Evolutionary conservation across 2,329 filamentous ascomycete genomes (phyloP).

Genomic region (Ophiostoma pallidulum): DNA sequence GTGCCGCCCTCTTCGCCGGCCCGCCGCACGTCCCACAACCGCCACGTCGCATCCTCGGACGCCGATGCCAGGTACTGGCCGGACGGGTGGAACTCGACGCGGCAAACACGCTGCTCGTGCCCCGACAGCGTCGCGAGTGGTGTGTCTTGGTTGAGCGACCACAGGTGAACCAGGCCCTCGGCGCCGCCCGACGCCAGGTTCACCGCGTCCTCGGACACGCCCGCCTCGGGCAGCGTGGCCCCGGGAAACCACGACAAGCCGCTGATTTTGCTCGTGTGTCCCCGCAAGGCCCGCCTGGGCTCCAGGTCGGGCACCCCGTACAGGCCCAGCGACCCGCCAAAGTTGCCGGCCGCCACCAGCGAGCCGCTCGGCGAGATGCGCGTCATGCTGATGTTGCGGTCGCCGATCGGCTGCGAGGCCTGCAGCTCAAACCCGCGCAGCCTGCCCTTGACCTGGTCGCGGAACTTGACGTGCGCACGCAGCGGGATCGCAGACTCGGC

Average conservation of each 20-base stretch:
- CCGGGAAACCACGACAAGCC: constrained; percentile 86
- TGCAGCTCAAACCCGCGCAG: constrained; percentile 80
- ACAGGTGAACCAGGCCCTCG: constrained; percentile 79
- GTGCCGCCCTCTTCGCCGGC: constrained; percentile 49
- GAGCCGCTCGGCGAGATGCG: constrained; percentile 81
- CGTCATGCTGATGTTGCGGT: constrained; percentile 84
- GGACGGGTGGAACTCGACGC: constrained; percentile 90
- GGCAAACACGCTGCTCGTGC: constrained; percentile 78
- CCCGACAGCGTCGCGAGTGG: constrained; percentile 74
- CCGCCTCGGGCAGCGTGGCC: constrained; percentile 61
- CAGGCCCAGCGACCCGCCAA: constrained; percentile 81
- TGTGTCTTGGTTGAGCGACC: constrained; percentile 80
- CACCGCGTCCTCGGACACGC: constrained; percentile 60
- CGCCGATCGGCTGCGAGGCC: constrained; percentile 85
- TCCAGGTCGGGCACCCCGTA: constrained; percentile 76
- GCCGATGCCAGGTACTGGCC: constrained; percentile 85
- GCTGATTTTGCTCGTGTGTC: constrained; percentile 81
- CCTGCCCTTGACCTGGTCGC: constrained; percentile 78
- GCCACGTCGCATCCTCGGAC: constrained; percentile 93
- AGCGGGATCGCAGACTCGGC: constrained; percentile 74
- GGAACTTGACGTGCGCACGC: constrained; percentile 83
- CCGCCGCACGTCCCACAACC: constrained; percentile 86
- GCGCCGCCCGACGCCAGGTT: constrained; percentile 88
- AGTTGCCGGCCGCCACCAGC: constrained; percentile 81
- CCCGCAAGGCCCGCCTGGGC: constrained; percentile 64